Evolutionary conservation across 306 rosid species (phyloP), one percentile per base, ranked within the genome.

Genomic region (Abrus precatorius): DNA sequence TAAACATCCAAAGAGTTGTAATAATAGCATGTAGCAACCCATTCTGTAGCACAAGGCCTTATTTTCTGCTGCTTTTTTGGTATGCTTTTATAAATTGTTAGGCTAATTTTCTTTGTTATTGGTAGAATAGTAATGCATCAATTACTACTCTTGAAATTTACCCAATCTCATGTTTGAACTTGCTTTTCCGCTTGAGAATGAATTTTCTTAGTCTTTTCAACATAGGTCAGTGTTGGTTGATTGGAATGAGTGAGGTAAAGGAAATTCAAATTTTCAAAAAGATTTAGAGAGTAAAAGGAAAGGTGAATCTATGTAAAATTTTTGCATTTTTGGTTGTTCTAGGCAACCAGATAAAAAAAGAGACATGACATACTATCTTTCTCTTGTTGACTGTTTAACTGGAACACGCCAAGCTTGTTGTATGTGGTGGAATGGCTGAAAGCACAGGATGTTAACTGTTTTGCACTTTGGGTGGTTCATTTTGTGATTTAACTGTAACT

Each of bases 181-280:
- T 53, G 28, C 50, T 54, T 73, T 40, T 40, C 41, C 20, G 36
- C 50, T 72, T 40, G 41, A 27, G 56, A 40, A 9, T 6, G 27
- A 56, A 27, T 3, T 71, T 48, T 48, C 34, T 56, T 56, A 20
- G 20, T 20, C 20, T 20, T 20, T 27, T 63, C 53, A 38, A 12
- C 6, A 9, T 54, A 6, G 55, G 65, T 72, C 62, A 27, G 78
- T 12, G 48, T 71, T 71, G 59, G 48, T 62, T 30, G 36, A 33
- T 59, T 75, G n/a, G 38, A 20, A 20, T 20, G 20, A 20, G 20
- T 20, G 33, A 77, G 81, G 66, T 11, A 77, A 9, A 38, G 38
- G 0, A 62, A 33, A 27, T 44, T 75, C 7, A 4, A 36, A 8
- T 50, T 76, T 40, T 41, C 33, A 7, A 12, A 2, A 44, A 44